Conservation (phyloP, 805 yeast species). For the Barnettozyma salicaria region DNA sequence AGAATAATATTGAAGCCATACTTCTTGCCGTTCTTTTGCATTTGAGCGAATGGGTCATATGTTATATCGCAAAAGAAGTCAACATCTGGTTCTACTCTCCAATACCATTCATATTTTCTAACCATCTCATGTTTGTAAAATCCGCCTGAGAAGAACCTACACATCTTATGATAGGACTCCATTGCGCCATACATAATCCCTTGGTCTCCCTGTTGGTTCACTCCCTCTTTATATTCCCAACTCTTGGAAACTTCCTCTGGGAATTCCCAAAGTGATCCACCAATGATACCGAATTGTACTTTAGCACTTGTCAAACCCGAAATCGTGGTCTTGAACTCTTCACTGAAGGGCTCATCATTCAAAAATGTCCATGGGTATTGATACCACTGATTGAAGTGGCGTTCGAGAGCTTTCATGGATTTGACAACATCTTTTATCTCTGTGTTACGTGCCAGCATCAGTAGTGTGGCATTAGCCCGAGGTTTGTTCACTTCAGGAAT, state of each 20-base stretch:
- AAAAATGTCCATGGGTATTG: conserved; percentile 89
- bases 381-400: conserved; percentile 91
- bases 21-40: conserved; percentile 61
- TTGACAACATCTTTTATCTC: conserved; percentile 73
- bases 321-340: conserved; percentile 54
- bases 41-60: conserved; percentile 83
- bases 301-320: conserved; percentile 47
- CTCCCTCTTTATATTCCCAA: conserved; percentile 41
- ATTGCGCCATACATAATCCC: conserved; percentile 78
- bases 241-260: conserved; percentile 30
- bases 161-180: conserved; percentile 89
- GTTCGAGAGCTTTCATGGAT: conserved; percentile 70
- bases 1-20: conserved; percentile 84
- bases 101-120: conserved; percentile 75
- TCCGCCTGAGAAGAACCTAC: conserved; percentile 82
- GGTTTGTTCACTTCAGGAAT: conserved; percentile 27
- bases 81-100: conserved; percentile 95
- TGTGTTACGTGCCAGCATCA: conserved; percentile 74
- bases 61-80: conserved; percentile 86
- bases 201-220: conserved; percentile 75
- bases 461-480: conserved; percentile 77
- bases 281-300: conserved; percentile 68
- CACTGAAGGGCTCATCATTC: conserved; percentile 70
- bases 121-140: conserved; percentile 79
- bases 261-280: conserved; percentile 63